A percentile compares a stretch with the other conserved stretches of the same genome.
These are phyloP conservation scores for Leishmania aethiopica DNA, from an alignment of 208 protist genomes.

Conservation along the genomic window DNA sequence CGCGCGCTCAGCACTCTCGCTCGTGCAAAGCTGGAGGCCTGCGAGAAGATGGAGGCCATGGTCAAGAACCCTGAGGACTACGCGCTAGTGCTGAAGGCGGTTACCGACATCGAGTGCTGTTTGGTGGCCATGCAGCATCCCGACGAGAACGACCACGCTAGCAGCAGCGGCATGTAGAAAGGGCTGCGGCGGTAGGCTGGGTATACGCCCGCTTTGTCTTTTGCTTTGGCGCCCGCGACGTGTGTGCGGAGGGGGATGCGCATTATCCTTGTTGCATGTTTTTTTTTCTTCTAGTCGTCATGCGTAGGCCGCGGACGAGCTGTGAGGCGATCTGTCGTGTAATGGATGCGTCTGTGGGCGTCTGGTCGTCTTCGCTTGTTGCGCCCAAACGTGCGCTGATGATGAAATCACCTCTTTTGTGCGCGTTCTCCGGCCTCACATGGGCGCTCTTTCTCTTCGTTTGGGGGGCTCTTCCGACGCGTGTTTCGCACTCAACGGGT, in stretches of 20 bases:
- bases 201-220: background rate
- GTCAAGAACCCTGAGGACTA: conserved; percentile 76
- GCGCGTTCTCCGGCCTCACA: background rate
- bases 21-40: conserved; percentile 58
- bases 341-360: background rate
- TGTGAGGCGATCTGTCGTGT: background rate
- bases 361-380: background rate
- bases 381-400: background rate
- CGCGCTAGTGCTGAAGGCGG: conserved; percentile 85
- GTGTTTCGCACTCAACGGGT: background rate
- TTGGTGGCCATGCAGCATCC: conserved; percentile 66
- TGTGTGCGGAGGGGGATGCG: background rate
- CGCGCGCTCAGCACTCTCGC: conserved; percentile 41
- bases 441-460: background rate
- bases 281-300: background rate
- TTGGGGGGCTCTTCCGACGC: background rate
- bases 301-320: background rate
- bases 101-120: conserved; percentile 87
- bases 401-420: background rate
- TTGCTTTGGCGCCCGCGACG: background rate
- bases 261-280: background rate
- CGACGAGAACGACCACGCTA: conserved; percentile 27
- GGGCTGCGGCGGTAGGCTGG: background rate
- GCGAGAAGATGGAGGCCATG: conserved; percentile 56
- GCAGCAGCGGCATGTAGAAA: conserved; percentile 6